Percentiles rank a stretch among this genome's conserved stretches.
Conservation (phyloP, 495 filamentous ascomycete species). For the Aspergillus affinis region DNA sequence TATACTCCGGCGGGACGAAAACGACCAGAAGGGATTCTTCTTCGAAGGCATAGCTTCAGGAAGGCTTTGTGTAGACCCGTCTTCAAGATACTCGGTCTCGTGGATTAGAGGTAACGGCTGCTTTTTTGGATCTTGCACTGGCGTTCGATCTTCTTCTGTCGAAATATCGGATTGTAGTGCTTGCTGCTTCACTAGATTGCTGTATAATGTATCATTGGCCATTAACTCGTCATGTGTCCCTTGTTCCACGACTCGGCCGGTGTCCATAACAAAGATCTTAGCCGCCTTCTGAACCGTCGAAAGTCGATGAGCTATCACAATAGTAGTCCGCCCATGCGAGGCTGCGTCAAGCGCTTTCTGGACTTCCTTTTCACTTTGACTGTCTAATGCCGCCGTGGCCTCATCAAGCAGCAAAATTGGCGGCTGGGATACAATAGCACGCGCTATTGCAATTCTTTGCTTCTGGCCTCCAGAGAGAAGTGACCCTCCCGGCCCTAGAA, state of each 20-base stretch:
- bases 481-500: constrained; percentile 58
- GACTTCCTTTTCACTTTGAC: constrained; percentile 65
- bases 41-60: background rate
- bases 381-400: constrained; percentile 57
- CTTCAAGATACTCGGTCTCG: background rate
- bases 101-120: background rate
- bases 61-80: background rate
- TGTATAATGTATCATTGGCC: too few species aligned
- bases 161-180: constrained; percentile 13
- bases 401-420: constrained; percentile 53
- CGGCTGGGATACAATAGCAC: constrained; percentile 58
- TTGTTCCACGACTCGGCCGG: constrained; percentile 35
- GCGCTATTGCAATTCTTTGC: constrained; percentile 62
- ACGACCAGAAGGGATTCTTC: background rate
- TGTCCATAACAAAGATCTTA: constrained; percentile 24
- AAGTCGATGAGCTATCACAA: constrained; percentile 53
- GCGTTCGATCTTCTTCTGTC: background rate
- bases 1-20: constrained; percentile 33
- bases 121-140: background rate
- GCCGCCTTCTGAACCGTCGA: constrained; percentile 48
- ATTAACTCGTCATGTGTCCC: constrained; percentile 44
- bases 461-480: constrained; percentile 67
- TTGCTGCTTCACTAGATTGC: too few species aligned
- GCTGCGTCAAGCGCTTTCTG: constrained; percentile 59
- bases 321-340: constrained; percentile 35